These are phyloP conservation scores for Paecilomyces sp. DNA, from an alignment of 2,329 filamentous ascomycete genomes.

Conservation along the genomic window DNA sequence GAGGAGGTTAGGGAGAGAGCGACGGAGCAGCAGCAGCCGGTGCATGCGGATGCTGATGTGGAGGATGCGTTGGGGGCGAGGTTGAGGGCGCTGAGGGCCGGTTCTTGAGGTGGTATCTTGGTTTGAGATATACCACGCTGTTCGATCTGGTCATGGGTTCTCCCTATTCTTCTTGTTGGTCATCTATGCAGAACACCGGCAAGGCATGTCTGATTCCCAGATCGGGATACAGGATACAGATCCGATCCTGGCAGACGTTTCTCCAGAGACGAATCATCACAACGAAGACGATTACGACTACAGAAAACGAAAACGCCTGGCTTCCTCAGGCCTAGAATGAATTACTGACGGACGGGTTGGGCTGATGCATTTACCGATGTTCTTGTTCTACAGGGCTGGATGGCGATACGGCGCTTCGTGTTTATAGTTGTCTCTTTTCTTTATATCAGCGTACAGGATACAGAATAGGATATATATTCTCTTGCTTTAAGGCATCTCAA, in stretches of 20 bases:
- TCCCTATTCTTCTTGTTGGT: no score
- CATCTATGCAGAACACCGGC: not conserved
- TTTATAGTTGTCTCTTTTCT: not conserved
- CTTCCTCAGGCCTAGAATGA: not conserved
- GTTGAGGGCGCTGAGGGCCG: slow-evolving; percentile 33
- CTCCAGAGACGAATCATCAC: no score
- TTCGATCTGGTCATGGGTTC: no score
- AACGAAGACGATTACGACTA: no score
- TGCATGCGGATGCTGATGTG: slow-evolving; percentile 28
- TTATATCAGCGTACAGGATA: not conserved
- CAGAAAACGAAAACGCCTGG: no score
- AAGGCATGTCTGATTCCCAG: no score
- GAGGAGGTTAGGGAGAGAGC: slow-evolving; percentile 34
- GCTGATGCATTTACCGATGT: not conserved
- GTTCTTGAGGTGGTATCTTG: slow-evolving; percentile 12
- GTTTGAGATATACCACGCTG: no score
- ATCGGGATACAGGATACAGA: no score
- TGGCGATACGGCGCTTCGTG: not conserved
- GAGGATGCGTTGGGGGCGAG: slow-evolving; percentile 36
- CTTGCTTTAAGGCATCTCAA: no score
- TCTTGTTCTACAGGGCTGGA: not conserved
- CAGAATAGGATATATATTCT: no score
- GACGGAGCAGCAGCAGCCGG: slow-evolving; percentile 6
- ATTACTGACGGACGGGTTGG: not conserved
- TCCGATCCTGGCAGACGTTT: no score